Conservation (phyloP, 805 yeast genomes). For the Maudiozyma bulderi region DNA sequence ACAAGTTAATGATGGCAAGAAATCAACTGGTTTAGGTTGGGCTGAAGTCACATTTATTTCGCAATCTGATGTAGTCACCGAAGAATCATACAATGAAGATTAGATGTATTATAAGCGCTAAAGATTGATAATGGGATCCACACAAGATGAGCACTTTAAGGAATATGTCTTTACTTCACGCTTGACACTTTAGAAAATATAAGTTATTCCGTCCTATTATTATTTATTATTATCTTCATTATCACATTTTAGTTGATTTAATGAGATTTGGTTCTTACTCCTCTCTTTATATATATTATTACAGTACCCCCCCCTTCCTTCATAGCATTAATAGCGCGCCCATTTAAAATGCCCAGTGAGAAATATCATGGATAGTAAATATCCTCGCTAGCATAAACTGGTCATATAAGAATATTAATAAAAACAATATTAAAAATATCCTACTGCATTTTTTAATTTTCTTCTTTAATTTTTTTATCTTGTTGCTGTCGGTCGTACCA, state of each 20-base stretch:
- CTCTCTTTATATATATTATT: background rate
- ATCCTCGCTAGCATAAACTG: background rate
- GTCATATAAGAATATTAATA: background rate
- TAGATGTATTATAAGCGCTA: background rate
- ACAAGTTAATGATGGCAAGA: slow-evolving; percentile 14
- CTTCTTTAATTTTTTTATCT: background rate
- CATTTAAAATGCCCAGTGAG: too few relatives aligned
- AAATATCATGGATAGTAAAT: background rate
- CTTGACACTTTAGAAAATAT: too few relatives aligned
- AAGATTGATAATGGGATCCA: background rate
- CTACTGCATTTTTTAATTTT: background rate
- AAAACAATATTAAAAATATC: background rate
- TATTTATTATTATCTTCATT: too few relatives aligned
- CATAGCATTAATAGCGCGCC: background rate
- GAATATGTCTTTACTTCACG: too few relatives aligned
- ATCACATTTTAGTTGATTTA: too few relatives aligned
- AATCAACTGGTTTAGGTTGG: slow-evolving; percentile 25
- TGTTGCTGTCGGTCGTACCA: too few relatives aligned
- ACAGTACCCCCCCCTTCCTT: background rate
- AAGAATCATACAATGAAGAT: slow-evolving; percentile 1
- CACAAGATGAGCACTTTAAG: too few relatives aligned
- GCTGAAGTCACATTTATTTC: slow-evolving; percentile 29
- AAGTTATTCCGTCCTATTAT: too few relatives aligned
- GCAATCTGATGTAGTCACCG: slow-evolving; percentile 17
- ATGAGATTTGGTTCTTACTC: too few relatives aligned